Percentiles rank a stretch among this genome's conserved stretches.
Conservation (phyloP, 1,139 yeast species). For the Blastobotrys indianensis region DNA sequence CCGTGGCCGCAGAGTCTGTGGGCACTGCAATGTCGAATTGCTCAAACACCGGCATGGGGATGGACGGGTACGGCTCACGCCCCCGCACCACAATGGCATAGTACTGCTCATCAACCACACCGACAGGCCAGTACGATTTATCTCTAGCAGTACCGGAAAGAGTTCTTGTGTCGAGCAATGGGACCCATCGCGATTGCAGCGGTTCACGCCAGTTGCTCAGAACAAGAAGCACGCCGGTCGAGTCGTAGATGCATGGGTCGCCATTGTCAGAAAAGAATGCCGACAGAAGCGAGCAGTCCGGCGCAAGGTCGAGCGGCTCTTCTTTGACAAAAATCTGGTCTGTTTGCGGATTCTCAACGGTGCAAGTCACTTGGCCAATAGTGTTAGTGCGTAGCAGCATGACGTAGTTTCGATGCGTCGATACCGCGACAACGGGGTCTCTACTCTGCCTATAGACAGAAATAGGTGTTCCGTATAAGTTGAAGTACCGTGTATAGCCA, state of each 20-base stretch:
- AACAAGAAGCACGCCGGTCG: constrained; percentile 65
- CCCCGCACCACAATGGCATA: constrained; percentile 73
- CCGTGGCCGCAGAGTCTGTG: constrained; percentile 15
- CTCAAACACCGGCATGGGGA: constrained; percentile 80
- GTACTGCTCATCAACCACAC: constrained; percentile 56
- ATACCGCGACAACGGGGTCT: constrained; percentile 49
- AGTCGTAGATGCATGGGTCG: constrained; percentile 82
- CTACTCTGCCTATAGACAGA: constrained; percentile 44
- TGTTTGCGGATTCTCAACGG: constrained; percentile 35
- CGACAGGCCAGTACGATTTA: constrained; percentile 77
- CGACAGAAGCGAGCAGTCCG: constrained; percentile 37
- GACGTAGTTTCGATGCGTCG: constrained; percentile 44
- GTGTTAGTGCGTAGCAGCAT: constrained; percentile 36
- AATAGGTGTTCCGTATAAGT: constrained; percentile 51
- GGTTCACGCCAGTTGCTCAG: constrained; percentile 71
- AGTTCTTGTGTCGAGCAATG: constrained; percentile 63
- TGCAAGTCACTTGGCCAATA: constrained; percentile 19
- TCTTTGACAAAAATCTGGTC: constrained; percentile 37
- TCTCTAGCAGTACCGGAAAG: constrained; percentile 38
- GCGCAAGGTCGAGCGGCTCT: constrained; percentile 33
- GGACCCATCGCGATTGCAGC: constrained; percentile 80
- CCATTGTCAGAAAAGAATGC: constrained; percentile 78
- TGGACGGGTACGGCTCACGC: constrained; percentile 41
- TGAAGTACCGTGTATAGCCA: constrained; percentile 53
- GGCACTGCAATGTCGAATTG: constrained; percentile 73